Percentiles rank a stretch among this genome's conserved stretches.
Conservation (phyloP, 2,329 filamentous ascomycete genomes). For the Hymenoscyphus scutula region DNA sequence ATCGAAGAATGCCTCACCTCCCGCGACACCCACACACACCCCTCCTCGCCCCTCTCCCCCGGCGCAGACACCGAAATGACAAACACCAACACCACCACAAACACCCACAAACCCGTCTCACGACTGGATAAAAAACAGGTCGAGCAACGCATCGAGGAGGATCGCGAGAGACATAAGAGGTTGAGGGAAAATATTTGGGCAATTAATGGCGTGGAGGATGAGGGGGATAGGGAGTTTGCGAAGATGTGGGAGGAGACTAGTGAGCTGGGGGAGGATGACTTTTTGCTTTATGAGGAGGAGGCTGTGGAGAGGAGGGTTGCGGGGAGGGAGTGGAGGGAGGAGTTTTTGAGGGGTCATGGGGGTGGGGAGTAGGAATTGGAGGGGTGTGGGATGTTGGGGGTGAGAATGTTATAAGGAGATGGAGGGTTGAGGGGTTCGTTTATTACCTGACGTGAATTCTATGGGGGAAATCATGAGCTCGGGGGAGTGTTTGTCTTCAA, state of each 20-base stretch:
- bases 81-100: too few species aligned
- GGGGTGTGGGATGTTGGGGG: background rate
- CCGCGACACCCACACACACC: slow-evolving; percentile 42
- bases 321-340: slow-evolving; percentile 31
- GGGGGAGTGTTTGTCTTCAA: too few species aligned
- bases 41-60: slow-evolving; percentile 24
- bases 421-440: too few species aligned
- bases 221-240: slow-evolving; percentile 61
- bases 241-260: slow-evolving; percentile 85
- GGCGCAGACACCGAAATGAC: slow-evolving; percentile 24
- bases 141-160: slow-evolving; percentile 95
- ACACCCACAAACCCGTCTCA: too few species aligned
- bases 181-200: slow-evolving; percentile 93
- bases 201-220: slow-evolving; percentile 61
- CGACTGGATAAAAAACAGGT: slow-evolving; percentile 84
- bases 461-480: too few species aligned
- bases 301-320: slow-evolving; percentile 34
- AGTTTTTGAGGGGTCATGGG: slow-evolving; percentile 14
- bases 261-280: slow-evolving; percentile 85
- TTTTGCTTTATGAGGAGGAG: slow-evolving; percentile 74
- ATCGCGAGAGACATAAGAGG: slow-evolving; percentile 90
- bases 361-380: background rate
- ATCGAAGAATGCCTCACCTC: slow-evolving; percentile 82
- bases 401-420: background rate
- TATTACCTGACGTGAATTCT: too few species aligned